Conservation (phyloP, 140 eudicot species). For the Oenanthe javanica region DNA sequence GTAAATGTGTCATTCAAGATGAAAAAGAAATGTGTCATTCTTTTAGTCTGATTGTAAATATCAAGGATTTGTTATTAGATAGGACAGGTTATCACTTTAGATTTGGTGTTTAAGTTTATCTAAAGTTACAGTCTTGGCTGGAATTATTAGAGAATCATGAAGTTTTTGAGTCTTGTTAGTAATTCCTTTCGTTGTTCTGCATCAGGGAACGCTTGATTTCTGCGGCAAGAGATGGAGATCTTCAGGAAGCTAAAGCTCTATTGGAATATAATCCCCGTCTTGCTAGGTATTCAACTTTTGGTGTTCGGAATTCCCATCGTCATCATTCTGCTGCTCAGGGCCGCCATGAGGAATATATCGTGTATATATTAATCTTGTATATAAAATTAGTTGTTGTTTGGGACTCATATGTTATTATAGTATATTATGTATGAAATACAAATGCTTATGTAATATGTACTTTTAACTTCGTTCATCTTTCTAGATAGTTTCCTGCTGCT, state of each 20-base stretch:
- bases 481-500: conserved; percentile 75
- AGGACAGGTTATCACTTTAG: not conserved
- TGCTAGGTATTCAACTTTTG: conserved; percentile 75
- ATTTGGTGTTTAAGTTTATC: not conserved
- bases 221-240: conserved; percentile 90
- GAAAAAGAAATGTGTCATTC: conserved; percentile 4
- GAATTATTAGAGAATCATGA: conserved; percentile 36
- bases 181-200: conserved; percentile 96
- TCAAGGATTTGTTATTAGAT: conserved; percentile 2
- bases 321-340: conserved; percentile 97
- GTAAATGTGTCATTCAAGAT: no score
- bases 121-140: not conserved
- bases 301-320: conserved; percentile 79
- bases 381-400: not conserved
- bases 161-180: conserved; percentile 64
- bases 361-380: not conserved
- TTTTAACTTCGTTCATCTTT: conserved; percentile 6
- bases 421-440: not conserved
- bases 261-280: conserved; percentile 82
- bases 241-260: conserved; percentile 94
- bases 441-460: not conserved
- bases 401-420: not conserved
- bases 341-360: conserved; percentile 74
- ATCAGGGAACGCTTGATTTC: conserved; percentile 31
- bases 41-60: conserved; percentile 17